Percentiles rank a stretch among this genome's conserved stretches.
Evolutionary conservation across 345 rosid genomes (phyloP).

Genomic region (Dovyalis caffra): DNA sequence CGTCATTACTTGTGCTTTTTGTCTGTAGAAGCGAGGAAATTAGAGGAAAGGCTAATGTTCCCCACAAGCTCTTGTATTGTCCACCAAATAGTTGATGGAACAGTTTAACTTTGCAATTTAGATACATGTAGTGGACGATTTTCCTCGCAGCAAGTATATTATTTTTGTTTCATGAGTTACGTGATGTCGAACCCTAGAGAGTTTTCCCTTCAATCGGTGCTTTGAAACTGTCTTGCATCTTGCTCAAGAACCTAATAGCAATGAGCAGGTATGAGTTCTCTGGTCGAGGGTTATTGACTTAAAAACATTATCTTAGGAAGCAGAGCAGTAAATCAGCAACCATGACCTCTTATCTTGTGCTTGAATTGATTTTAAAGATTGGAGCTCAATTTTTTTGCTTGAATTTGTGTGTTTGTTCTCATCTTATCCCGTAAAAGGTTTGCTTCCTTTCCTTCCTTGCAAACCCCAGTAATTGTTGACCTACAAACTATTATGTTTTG

Average conservation of each 20-base stretch:
- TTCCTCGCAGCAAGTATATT: too few relatives aligned
- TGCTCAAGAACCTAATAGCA: neutral
- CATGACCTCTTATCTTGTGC: neutral
- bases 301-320: neutral
- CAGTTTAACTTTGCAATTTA: too few relatives aligned
- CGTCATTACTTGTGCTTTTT: too few relatives aligned
- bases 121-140: too few relatives aligned
- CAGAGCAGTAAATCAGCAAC: neutral
- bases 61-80: too few relatives aligned
- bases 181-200: neutral
- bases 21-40: too few relatives aligned
- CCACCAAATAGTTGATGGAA: too few relatives aligned
- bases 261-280: neutral
- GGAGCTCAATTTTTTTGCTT: neutral
- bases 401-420: neutral
- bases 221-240: neutral
- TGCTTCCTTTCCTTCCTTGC: neutral
- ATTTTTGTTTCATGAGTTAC: neutral
- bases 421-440: neutral
- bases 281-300: neutral
- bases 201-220: neutral
- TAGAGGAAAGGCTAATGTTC: too few relatives aligned
- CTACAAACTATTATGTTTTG: neutral
- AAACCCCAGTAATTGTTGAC: neutral
- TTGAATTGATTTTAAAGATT: neutral